Conservation (phyloP, 1,284 basidiomycete genomes). For the Trametes pubescens region DNA sequence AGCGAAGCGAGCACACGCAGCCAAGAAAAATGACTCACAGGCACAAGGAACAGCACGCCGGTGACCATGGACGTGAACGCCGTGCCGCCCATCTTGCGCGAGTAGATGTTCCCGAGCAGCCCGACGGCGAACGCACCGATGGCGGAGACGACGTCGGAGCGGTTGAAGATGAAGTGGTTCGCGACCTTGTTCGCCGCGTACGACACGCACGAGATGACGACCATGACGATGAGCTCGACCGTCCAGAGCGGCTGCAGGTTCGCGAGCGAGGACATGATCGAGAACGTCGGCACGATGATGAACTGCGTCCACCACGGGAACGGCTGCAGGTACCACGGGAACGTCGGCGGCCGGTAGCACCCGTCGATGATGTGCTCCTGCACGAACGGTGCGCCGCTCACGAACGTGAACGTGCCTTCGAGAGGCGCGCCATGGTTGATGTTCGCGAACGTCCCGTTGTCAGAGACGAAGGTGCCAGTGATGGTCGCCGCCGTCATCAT, state of each 20-base stretch:
- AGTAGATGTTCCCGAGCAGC: slow-evolving; percentile 84
- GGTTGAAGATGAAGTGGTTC: slow-evolving; percentile 87
- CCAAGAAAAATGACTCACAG: slow-evolving; percentile 58
- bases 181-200: slow-evolving; percentile 82
- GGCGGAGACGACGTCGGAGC: slow-evolving; percentile 85
- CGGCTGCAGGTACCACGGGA: slow-evolving; percentile 82
- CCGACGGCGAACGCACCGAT: slow-evolving; percentile 89
- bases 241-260: slow-evolving; percentile 81
- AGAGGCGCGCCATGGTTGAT: slow-evolving; percentile 54
- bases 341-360: slow-evolving; percentile 71
- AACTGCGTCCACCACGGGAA: slow-evolving; percentile 83
- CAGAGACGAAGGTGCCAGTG: slow-evolving; percentile 72
- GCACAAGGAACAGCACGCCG: slow-evolving; percentile 86
- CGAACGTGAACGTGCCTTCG: slow-evolving; percentile 80
- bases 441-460: slow-evolving; percentile 59
- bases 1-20: slow-evolving; percentile 19
- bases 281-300: slow-evolving; percentile 85
- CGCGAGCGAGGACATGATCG: slow-evolving; percentile 73
- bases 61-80: slow-evolving; percentile 92
- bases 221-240: slow-evolving; percentile 83
- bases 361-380: slow-evolving; percentile 62
- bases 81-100: slow-evolving; percentile 86
- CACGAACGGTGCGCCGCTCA: slow-evolving; percentile 56
- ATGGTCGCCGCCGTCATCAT: slow-evolving; percentile 60
- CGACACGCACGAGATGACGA: slow-evolving; percentile 82